Percentiles rank a stretch among this genome's conserved stretches.
Conservation (phyloP, 495 filamentous ascomycete species). For the Elaphomyces granulatus region DNA sequence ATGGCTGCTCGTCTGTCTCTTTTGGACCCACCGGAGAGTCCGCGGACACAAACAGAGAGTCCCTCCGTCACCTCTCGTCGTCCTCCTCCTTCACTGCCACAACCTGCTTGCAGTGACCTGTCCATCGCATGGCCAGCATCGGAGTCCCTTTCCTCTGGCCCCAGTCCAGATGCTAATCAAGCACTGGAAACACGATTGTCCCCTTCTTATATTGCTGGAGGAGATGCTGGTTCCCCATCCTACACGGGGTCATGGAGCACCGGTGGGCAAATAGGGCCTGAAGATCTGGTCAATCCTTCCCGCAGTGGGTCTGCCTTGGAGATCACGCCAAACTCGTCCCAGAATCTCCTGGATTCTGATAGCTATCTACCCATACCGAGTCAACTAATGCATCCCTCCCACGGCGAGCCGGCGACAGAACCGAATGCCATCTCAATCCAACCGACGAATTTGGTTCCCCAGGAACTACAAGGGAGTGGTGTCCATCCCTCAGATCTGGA, state of each 20-base stretch:
- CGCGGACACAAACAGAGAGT: slow-evolving; percentile 9
- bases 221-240: neutral
- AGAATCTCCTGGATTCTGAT: slow-evolving; percentile 29
- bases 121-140: no score
- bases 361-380: no score
- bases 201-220: neutral
- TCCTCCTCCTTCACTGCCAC: neutral
- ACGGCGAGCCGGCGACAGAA: slow-evolving; percentile 6
- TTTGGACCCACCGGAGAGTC: slow-evolving; percentile 19
- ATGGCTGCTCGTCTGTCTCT: slow-evolving; percentile 34
- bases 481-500: neutral
- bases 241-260: neutral
- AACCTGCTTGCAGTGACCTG: no score
- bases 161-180: neutral
- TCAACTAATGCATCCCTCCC: no score
- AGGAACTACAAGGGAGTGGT: neutral
- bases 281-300: neutral
- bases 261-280: neutral
- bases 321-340: slow-evolving; percentile 19
- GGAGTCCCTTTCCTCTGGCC: neutral
- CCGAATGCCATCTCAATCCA: slow-evolving; percentile 1
- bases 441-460: neutral
- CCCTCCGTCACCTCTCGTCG: neutral
- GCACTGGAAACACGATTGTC: neutral
- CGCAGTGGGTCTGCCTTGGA: neutral